Base-by-base conservation (phyloP, 306 rosid genomes). In the Cicer yamashitae region DNA sequence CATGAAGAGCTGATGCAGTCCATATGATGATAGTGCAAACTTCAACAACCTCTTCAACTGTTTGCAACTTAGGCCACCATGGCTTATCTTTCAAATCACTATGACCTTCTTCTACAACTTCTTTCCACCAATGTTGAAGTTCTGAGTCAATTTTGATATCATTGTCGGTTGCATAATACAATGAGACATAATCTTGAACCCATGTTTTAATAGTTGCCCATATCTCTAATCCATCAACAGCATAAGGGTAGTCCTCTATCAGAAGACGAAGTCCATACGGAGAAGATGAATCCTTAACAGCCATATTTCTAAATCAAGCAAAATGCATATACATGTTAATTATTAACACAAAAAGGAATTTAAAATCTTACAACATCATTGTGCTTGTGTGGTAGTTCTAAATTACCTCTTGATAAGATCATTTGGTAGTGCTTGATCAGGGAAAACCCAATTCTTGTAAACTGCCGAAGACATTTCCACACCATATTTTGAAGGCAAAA, bases 101-200 rank as follows among this genome's bases (percentile, higher is more conserved):
- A 20, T 92, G 97, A 13, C 97, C 97, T 38, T 41, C 82, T 61
- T 85, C 91, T 46, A 80, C 79, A 6, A 80, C 86, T 73, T 92
- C 97, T 75, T 87, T 92, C 97, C 97, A 92, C 96, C 93, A 90
- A 6, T 74, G 47, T 52, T 90, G 97, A 46, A 92, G 93, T 51
- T 92, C 96, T 3, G 58, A 1, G 43, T 92, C 96, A 3, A 6
- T 57, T 69, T 64, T 79, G 1, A 92, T 82, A 22, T 54, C 67
- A 2, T 77, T 78, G 37, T 92, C 91, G 2, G 83, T 64, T 56
- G 79, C 64, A 83, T 88, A 92, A 80, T 90, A 92, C 84, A 88
- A 60, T 13, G 79, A 75, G 83, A 87, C 87, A 52, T 90, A 89
- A 6, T 90, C 89, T 70, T 67, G 37, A 1, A 88, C 96, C 96